A percentile compares a stretch with the other conserved stretches of the same genome.
Evolutionary conservation across 345 rosid species (phyloP).

Genomic region (Eucalyptus paniculata): DNA sequence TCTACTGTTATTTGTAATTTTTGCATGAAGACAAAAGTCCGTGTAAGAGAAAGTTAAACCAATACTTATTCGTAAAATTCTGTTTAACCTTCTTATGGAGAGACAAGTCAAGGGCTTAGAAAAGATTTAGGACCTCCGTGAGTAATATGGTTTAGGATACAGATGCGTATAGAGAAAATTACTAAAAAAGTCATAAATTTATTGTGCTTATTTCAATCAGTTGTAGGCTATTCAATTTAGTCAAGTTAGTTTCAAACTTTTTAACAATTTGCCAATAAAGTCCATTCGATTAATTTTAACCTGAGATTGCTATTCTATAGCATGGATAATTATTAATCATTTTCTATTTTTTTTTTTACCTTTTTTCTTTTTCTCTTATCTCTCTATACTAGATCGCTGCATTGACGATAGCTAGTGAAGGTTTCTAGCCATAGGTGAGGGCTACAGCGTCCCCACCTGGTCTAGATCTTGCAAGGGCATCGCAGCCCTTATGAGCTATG

Average conservation of each 20-base stretch:
- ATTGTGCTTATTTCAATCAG: too few species aligned
- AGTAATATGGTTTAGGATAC: background rate
- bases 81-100: fast-evolving
- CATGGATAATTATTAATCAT: too few species aligned
- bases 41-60: background rate
- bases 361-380: too few species aligned
- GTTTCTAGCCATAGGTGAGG: too few species aligned
- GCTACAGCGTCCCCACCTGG: fast-evolving
- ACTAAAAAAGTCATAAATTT: fast-evolving
- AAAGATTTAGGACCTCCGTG: background rate
- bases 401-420: too few species aligned
- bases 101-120: background rate
- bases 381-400: fast-evolving
- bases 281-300: too few species aligned
- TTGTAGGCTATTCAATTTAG: too few species aligned
- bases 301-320: fast-evolving
- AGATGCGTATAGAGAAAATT: too few species aligned
- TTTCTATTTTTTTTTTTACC: too few species aligned
- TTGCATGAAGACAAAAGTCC: background rate
- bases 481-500: too few species aligned
- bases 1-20: background rate
- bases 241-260: fast-evolving
- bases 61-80: background rate
- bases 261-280: fast-evolving
- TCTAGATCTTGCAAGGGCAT: background rate